Percentiles rank a stretch among this genome's conserved stretches.
Conservation (phyloP, 768 basidiomycete species). For the Mycena vitilis region DNA sequence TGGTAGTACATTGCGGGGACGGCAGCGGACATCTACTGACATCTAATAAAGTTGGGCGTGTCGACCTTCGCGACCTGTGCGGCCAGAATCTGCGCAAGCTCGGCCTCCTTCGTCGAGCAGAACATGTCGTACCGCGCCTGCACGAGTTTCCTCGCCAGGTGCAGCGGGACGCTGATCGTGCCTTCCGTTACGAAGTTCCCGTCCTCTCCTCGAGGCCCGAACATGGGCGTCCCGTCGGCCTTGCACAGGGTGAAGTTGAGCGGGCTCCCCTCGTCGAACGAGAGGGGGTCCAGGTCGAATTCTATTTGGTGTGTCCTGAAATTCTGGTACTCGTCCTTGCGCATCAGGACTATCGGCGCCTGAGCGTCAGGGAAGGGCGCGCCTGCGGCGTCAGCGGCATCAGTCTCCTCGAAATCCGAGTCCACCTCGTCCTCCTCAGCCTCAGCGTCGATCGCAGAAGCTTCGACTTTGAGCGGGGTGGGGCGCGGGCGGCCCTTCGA, state of each 20-base stretch:
- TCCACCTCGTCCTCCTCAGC: neutral
- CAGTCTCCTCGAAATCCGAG: neutral
- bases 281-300: neutral
- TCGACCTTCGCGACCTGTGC: neutral
- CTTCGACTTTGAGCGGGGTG: neutral
- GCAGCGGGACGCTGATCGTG: neutral
- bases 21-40: neutral
- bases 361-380: no score
- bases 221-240: neutral
- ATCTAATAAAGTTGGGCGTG: neutral
- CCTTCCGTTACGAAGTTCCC: neutral
- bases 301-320: neutral
- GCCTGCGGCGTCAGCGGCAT: neutral
- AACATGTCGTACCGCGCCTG: slow-evolving; percentile 4
- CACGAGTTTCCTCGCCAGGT: neutral
- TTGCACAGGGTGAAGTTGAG: slow-evolving; percentile 3
- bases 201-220: slow-evolving; percentile 6
- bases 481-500: no score
- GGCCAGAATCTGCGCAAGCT: neutral
- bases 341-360: neutral
- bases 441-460: neutral
- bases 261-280: neutral
- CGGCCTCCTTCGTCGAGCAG: neutral
- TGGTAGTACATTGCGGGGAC: neutral
- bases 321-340: neutral